A percentile compares a stretch with the other conserved stretches of the same genome.
Evolutionary conservation across 371 early-diverging fungal genomes (phyloP).

Genomic region (Mucor piriformis): DNA sequence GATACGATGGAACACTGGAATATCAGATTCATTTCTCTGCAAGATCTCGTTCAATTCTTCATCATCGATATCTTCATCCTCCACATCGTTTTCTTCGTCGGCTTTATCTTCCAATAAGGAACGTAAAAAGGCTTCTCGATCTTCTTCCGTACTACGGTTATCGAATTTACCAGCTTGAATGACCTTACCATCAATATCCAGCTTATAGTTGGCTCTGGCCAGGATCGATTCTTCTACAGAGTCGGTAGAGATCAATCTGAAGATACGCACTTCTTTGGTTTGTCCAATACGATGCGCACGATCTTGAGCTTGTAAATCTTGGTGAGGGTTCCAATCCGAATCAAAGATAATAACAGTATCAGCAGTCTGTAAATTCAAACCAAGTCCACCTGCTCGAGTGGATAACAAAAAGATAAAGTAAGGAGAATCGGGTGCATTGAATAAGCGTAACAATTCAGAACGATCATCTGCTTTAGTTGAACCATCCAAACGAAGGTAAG

Average conservation of each 20-base stretch:
- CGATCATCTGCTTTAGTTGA: slow-evolving; percentile 93
- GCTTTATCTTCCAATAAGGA: slow-evolving; percentile 69
- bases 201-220: slow-evolving; percentile 92
- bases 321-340: slow-evolving; percentile 99
- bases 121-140: slow-evolving; percentile 83
- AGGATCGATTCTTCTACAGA: slow-evolving; percentile 98
- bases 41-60: slow-evolving; percentile 65
- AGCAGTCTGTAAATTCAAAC: slow-evolving; percentile 98
- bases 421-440: slow-evolving; percentile 82
- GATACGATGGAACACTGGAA: slow-evolving; percentile 35
- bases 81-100: slow-evolving; percentile 60
- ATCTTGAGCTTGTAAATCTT: slow-evolving; percentile 99
- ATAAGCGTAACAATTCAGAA: slow-evolving; percentile 75
- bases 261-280: slow-evolving; percentile 97
- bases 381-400: slow-evolving; percentile 99
- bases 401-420: slow-evolving; percentile 95
- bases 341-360: slow-evolving; percentile 99
- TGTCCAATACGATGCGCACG: slow-evolving; percentile 99
- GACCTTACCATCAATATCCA: slow-evolving; percentile 97
- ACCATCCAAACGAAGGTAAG: slow-evolving; percentile 95
- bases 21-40: slow-evolving; percentile 42
- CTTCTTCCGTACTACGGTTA: slow-evolving; percentile 91
- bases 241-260: slow-evolving; percentile 91
- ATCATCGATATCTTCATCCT: slow-evolving; percentile 64
- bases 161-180: slow-evolving; percentile 99